These are phyloP conservation scores for Fusarium transvaalense DNA, from an alignment of 2,329 filamentous ascomycete species.

Conservation along the genomic window DNA sequence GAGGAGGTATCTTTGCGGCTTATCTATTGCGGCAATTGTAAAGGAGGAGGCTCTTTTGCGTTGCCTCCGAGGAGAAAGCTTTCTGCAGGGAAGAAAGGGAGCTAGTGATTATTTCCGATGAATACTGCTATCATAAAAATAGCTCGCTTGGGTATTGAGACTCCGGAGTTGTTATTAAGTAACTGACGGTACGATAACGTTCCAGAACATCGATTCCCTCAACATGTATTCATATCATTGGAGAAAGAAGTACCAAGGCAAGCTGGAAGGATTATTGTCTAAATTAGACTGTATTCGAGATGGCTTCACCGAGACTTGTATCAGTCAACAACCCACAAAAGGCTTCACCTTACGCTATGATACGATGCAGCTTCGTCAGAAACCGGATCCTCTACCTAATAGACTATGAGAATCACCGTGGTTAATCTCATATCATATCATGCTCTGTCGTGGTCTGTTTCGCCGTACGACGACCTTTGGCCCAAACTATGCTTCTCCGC, in stretches of 20 bases:
- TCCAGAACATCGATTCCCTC: background rate
- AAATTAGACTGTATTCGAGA: constrained; percentile 2
- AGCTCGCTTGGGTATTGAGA: constrained; percentile 10
- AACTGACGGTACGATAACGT: background rate
- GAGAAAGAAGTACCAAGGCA: background rate
- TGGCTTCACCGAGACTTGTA: constrained; percentile 26
- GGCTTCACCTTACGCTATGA: constrained; percentile 6
- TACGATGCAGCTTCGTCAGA: constrained; percentile 18
- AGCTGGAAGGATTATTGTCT: background rate
- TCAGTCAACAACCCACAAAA: constrained; percentile 23
- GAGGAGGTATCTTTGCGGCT: constrained; percentile 23
- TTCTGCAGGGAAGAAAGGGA: constrained; percentile 20
- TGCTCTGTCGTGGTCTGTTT: constrained; percentile 30
- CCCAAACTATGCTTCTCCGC: constrained; percentile 41
- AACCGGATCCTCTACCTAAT: constrained; percentile 9
- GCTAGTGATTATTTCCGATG: constrained; percentile 24
- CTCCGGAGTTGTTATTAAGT: background rate
- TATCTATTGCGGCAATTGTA: constrained; percentile 33
- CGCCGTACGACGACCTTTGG: constrained; percentile 41
- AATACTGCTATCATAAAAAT: constrained; percentile 12
- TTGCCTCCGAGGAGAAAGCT: constrained; percentile 39
- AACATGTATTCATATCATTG: background rate
- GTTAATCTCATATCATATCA: constrained; percentile 30
- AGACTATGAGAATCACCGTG: constrained; percentile 19
- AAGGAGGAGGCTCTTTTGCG: constrained; percentile 17